These are phyloP conservation scores for Thielaviopsis musarum DNA, from an alignment of 2,329 filamentous ascomycete genomes.

Conservation along the genomic window DNA sequence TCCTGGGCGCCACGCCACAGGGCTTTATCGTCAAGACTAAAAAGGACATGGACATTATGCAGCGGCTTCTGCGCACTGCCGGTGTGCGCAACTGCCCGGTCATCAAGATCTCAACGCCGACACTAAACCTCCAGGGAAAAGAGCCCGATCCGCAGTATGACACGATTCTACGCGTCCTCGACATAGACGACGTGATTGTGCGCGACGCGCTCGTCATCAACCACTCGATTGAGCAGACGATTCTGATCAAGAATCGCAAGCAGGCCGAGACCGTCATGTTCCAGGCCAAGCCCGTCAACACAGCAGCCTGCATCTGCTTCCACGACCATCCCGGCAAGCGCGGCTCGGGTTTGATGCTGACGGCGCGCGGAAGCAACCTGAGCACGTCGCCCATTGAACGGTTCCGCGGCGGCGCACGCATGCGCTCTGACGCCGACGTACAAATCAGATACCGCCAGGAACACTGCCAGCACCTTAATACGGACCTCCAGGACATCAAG, in stretches of 20 bases:
- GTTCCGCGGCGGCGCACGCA: conserved; percentile 43
- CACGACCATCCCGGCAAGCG: conserved; percentile 34
- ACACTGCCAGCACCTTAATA: conserved; percentile 33
- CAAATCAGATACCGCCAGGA: conserved; percentile 41
- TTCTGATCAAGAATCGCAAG: conserved; percentile 52
- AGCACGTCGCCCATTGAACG: conserved; percentile 28
- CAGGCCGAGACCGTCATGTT: conserved; percentile 58
- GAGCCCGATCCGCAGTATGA: conserved; percentile 59
- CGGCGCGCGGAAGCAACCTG: conserved; percentile 62
- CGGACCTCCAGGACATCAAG: conserved; percentile 36
- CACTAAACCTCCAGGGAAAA: conserved; percentile 42
- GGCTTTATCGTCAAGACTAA: conserved; percentile 71
- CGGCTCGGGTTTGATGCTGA: conserved; percentile 30
- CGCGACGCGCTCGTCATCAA: conserved; percentile 72
- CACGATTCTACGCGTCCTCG: conserved; percentile 65
- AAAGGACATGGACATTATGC: conserved; percentile 54
- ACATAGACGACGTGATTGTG: conserved; percentile 66
- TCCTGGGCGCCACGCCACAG: conserved; percentile 51
- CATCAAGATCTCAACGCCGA: conserved; percentile 42
- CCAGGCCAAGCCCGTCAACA: conserved; percentile 45
- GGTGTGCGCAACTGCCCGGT: conserved; percentile 35
- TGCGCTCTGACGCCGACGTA: conserved; percentile 58
- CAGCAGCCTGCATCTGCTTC: conserved; percentile 53
- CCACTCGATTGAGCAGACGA: conserved; percentile 64
- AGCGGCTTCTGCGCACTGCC: conserved; percentile 42